Percentiles rank a stretch among this genome's conserved stretches.
phyloP scores from a whole-genome alignment of 306 rosid species.

The Begonia masoniana region DNA sequence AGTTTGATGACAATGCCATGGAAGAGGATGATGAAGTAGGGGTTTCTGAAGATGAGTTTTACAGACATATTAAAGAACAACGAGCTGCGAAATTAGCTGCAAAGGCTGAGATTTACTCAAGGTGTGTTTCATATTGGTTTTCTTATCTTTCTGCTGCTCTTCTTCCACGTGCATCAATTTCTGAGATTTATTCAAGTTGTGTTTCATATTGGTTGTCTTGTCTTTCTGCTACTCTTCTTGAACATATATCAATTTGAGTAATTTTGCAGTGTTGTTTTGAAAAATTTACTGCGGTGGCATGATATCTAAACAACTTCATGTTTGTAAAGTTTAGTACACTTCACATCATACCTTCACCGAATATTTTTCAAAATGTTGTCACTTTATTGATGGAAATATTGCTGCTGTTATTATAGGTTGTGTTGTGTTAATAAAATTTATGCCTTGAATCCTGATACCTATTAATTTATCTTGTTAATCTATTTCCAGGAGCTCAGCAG shows the following conservation, averaged over 20 bases:
- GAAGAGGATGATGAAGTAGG: conserved; percentile 28
- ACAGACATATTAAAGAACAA: conserved; percentile 40
- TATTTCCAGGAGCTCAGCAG: conserved; percentile 28
- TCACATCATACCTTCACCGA: too few species aligned
- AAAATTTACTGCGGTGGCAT: too few species aligned
- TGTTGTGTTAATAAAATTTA: too few species aligned
- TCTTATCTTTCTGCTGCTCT: not conserved
- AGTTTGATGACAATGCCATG: conserved; percentile 25
- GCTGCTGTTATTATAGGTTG: too few species aligned
- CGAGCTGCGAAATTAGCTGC: conserved; percentile 54
- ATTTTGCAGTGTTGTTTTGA: too few species aligned
- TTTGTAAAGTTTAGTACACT: too few species aligned
- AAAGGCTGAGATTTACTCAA: conserved; percentile 37
- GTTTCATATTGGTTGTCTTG: not conserved
- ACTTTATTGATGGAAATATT: too few species aligned
- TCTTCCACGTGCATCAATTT: not conserved
- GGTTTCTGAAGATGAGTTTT: conserved; percentile 59
- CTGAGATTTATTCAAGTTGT: too few species aligned
- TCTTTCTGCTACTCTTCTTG: not conserved
- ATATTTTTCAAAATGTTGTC: too few species aligned
- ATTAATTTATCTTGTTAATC: not conserved
- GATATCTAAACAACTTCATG: too few species aligned
- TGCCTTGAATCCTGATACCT: too few species aligned
- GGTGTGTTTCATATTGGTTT: conserved; percentile 23
- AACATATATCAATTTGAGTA: not conserved